phyloP scores from a whole-genome alignment of 805 yeast species.

The Wickerhamomyces canadensis region DNA sequence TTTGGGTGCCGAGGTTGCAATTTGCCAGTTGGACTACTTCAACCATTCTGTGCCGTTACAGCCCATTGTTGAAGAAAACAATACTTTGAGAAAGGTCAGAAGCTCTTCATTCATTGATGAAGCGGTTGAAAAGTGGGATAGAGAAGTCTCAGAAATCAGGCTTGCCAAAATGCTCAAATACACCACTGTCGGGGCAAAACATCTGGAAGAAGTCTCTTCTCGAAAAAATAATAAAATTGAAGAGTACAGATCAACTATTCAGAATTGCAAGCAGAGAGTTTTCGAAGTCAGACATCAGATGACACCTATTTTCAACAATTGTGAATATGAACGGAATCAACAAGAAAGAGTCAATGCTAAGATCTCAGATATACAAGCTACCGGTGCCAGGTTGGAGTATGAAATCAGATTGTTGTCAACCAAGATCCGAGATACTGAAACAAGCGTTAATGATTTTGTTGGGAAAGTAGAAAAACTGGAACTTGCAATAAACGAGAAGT shows the following conservation, averaged over 20 bases:
- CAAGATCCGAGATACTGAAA: slow-evolving; percentile 65
- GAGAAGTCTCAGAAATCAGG: slow-evolving; percentile 6
- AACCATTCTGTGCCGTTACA: slow-evolving; percentile 15
- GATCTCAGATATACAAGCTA: slow-evolving; percentile 44
- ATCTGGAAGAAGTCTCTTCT: not conserved
- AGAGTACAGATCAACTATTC: not conserved
- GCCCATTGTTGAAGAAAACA: slow-evolving; percentile 1
- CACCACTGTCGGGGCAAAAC: slow-evolving; percentile 3
- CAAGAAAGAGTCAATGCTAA: slow-evolving; percentile 32
- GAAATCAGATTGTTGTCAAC: slow-evolving; percentile 55
- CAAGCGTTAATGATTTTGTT: slow-evolving; percentile 43
- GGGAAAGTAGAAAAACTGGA: slow-evolving; percentile 32
- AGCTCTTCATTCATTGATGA: slow-evolving; percentile 32
- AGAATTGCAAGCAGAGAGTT: slow-evolving; percentile 1
- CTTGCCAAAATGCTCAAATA: slow-evolving; percentile 10
- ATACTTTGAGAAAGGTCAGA: slow-evolving; percentile 25
- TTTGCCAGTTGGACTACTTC: slow-evolving; percentile 21
- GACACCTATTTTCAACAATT: slow-evolving; percentile 15
- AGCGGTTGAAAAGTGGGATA: slow-evolving; percentile 8
- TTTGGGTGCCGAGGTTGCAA: slow-evolving; percentile 27
- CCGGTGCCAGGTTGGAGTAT: slow-evolving; percentile 57
- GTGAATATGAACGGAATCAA: slow-evolving; percentile 17
- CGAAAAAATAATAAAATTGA: not conserved
- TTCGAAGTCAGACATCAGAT: slow-evolving; percentile 10
- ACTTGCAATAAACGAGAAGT: slow-evolving; percentile 7